Conservation (phyloP, 495 filamentous ascomycete species). For the Neurospora sp. region DNA sequence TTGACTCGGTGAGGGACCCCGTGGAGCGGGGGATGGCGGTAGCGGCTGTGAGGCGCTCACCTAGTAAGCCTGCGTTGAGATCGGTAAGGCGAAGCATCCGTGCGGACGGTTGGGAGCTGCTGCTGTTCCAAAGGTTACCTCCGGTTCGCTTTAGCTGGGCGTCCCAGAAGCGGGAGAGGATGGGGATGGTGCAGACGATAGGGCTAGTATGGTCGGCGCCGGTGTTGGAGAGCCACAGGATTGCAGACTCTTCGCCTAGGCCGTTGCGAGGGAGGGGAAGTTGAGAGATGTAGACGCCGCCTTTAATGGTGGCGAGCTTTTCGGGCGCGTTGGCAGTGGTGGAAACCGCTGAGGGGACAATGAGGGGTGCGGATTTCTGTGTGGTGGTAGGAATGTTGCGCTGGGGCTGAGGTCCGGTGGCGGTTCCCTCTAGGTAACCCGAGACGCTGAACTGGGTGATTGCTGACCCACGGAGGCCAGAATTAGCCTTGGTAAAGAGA, state of each 20-base stretch:
- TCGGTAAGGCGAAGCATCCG: conserved; percentile 39
- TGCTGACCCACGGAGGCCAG: conserved; percentile 53
- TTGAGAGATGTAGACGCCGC: conserved; percentile 53
- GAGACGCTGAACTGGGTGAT: conserved; percentile 57
- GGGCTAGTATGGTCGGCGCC: conserved; percentile 33
- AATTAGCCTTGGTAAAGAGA: conserved; percentile 46
- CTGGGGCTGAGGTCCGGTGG: conserved; percentile 15
- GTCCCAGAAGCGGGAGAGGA: conserved; percentile 56
- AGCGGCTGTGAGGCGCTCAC: conserved; percentile 53
- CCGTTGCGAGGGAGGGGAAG: conserved; percentile 11
- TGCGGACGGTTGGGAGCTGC: conserved; percentile 30
- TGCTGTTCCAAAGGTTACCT: conserved; percentile 45
- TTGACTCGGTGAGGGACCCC: conserved; percentile 12
- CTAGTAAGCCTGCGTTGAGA: conserved; percentile 47
- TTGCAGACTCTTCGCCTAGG: conserved; percentile 49
- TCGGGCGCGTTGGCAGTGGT: conserved; percentile 22
- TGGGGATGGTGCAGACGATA: conserved; percentile 51
- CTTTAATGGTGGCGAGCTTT: conserved; percentile 32
- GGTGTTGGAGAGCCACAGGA: conserved; percentile 51
- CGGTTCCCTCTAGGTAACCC: conserved; percentile 51
- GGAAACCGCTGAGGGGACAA: conserved; percentile 11
- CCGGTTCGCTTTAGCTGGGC: conserved; percentile 46
- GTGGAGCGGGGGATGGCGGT: conserved; percentile 38
- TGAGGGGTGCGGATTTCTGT: conserved; percentile 26
- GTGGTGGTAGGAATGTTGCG: conserved; percentile 26